A percentile compares a stretch with the other conserved stretches of the same genome.
phyloP scores from a whole-genome alignment of 176 grass and related monocot species.

The Stipa capillata region DNA sequence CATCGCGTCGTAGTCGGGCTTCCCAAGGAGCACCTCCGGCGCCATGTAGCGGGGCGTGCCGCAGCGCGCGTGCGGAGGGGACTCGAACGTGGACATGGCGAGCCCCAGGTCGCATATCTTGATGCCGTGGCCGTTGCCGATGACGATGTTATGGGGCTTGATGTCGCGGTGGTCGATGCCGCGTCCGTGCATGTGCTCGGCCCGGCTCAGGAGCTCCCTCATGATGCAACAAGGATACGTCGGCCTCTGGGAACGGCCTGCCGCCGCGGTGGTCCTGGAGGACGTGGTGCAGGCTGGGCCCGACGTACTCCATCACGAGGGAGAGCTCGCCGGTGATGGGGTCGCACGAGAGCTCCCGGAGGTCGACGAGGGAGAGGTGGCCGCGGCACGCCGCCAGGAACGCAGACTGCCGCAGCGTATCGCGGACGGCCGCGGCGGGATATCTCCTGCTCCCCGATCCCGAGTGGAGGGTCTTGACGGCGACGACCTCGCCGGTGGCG shows the following conservation, averaged over 20 bases:
- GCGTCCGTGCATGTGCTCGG: constrained; percentile 19
- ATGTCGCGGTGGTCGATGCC: constrained; percentile 36
- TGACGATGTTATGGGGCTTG: constrained; percentile 37
- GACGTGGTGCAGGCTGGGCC: constrained; percentile 27
- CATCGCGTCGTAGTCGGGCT: too few species aligned
- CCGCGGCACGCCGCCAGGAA: constrained; percentile 10
- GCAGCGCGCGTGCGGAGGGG: not conserved
- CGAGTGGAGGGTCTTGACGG: constrained; percentile 12
- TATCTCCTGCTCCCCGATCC: too few species aligned
- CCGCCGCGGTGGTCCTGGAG: not conserved
- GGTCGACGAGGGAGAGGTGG: constrained; percentile 22
- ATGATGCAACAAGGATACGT: constrained; percentile 12
- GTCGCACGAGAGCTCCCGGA: constrained; percentile 10
- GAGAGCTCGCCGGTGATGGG: not conserved
- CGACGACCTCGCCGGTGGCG: constrained; percentile 20
- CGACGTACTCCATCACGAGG: constrained; percentile 45
- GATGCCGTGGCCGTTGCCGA: not conserved
- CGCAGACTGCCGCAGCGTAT: not conserved
- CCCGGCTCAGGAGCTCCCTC: constrained; percentile 19
- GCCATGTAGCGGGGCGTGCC: too few species aligned
- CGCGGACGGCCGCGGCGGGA: not conserved
- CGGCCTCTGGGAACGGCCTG: constrained; percentile 1
- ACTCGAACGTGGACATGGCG: not conserved
- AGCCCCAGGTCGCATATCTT: not conserved
- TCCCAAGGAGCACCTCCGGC: too few species aligned